Conservation (phyloP, 768 basidiomycete species). For the Termitomyces sp. region DNA sequence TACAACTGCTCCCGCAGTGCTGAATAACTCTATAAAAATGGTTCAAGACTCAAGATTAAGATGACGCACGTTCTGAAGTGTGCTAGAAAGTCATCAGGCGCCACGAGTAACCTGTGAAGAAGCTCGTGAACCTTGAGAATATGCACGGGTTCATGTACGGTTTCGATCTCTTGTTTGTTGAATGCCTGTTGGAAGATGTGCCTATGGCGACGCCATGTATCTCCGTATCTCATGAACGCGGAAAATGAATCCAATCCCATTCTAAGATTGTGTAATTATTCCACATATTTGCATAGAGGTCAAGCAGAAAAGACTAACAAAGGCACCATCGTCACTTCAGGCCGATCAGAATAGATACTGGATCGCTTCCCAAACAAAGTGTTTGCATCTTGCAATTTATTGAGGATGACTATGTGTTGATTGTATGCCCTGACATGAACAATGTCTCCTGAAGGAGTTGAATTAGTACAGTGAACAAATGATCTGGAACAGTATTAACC, state of each 20-base stretch:
- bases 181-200: constrained; percentile 29
- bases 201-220: too few relatives aligned
- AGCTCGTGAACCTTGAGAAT: constrained; percentile 21
- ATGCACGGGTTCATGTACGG: constrained; percentile 22
- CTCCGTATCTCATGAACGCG: too few relatives aligned
- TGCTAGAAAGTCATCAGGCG: constrained; percentile 15
- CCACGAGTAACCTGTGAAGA: constrained; percentile 13
- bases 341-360: too few relatives aligned
- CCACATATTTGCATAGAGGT: constrained; percentile 1
- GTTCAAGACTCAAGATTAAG: background rate
- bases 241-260: constrained; percentile 31
- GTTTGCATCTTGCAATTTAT: constrained; percentile 16
- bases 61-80: too few relatives aligned
- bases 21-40: constrained; percentile 2
- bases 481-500: too few relatives aligned
- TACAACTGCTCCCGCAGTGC: constrained; percentile 11
- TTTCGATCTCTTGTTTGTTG: constrained; percentile 15
- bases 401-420: too few relatives aligned
- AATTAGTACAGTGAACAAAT: too few relatives aligned
- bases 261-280: constrained; percentile 12
- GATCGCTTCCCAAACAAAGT: constrained; percentile 21
- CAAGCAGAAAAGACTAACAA: too few relatives aligned
- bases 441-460: too few relatives aligned
- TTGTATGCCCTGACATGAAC: too few relatives aligned
- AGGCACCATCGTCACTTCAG: too few relatives aligned